Evolutionary conservation across 352 stramenopile species (phyloP).

Genomic region (Pelagophyceae sp.): DNA sequence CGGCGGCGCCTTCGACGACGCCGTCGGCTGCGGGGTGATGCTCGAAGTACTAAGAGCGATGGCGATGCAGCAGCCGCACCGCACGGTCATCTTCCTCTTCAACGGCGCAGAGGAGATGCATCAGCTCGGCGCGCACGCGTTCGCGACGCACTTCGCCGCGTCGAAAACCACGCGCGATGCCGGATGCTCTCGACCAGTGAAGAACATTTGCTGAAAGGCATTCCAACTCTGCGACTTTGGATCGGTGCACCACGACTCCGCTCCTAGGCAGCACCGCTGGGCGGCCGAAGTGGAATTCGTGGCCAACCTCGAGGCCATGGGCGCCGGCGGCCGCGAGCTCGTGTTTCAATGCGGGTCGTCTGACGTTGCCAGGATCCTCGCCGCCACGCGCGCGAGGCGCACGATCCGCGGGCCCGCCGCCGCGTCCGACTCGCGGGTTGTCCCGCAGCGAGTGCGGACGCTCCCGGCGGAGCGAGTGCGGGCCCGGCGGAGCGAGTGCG

Average conservation of each 20-base stretch:
- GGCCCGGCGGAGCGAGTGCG: too few species aligned
- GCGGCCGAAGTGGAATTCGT: neutral
- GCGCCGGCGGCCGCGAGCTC: neutral
- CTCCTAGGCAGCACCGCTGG: neutral
- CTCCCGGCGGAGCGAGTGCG: too few species aligned
- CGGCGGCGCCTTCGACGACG: neutral
- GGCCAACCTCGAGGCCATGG: neutral
- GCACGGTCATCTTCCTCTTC: neutral
- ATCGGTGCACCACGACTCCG: too few species aligned
- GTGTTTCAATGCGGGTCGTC: neutral
- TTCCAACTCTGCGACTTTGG: too few species aligned
- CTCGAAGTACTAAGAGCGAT: neutral
- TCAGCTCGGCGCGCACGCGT: neutral
- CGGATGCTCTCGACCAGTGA: too few species aligned
- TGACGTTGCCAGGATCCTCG: neutral
- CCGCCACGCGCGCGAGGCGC: neutral
- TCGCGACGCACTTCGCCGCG: too few species aligned
- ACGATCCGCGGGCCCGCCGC: too few species aligned
- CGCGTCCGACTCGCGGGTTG: too few species aligned
- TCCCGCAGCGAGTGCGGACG: too few species aligned
- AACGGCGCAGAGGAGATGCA: slow-evolving; percentile 4
- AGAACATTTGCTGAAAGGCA: too few species aligned
- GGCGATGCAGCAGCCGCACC: neutral
- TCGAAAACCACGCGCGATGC: too few species aligned
- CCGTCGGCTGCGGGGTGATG: neutral